phyloP scores from a whole-genome alignment of 768 basidiomycete genomes.

The Coprinellus aureogranulatus region DNA sequence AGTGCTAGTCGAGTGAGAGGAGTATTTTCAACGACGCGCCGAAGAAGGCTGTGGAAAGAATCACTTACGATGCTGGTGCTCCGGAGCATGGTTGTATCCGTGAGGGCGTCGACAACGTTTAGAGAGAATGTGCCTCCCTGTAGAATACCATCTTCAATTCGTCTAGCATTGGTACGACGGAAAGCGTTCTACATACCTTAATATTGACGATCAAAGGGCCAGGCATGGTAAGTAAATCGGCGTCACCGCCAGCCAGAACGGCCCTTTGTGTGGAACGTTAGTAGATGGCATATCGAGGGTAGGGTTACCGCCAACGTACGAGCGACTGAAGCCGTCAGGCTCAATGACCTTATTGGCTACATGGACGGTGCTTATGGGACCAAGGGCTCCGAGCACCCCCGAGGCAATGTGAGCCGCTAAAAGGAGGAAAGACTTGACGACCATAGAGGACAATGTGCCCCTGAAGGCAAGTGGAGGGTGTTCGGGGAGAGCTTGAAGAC shows the following conservation, averaged over 20 bases:
- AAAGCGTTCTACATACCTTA: constrained; percentile 2
- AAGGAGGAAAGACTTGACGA: constrained; percentile 3
- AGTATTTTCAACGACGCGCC: too few species aligned
- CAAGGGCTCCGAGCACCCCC: constrained; percentile 20
- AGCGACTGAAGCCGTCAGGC: constrained; percentile 46
- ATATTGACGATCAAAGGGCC: constrained; percentile 13
- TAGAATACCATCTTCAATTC: background rate
- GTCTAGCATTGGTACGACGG: background rate
- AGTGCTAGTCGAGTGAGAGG: constrained; percentile 37
- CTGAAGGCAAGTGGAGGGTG: too few species aligned
- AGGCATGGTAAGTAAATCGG: constrained; percentile 7
- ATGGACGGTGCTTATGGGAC: constrained; percentile 31
- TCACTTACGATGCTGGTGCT: constrained; percentile 48
- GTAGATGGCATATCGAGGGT: too few species aligned
- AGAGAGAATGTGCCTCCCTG: constrained; percentile 44
- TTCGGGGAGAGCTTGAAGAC: too few species aligned
- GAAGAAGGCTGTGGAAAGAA: too few species aligned
- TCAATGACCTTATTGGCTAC: constrained; percentile 42
- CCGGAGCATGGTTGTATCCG: constrained; percentile 47
- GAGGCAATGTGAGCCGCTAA: background rate
- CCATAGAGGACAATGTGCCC: too few species aligned
- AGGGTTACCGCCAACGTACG: background rate
- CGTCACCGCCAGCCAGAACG: constrained; percentile 11
- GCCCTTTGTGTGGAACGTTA: background rate
- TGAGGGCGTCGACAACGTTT: constrained; percentile 45